These are phyloP conservation scores for Talaromyces rugulosus DNA, from an alignment of 2,329 filamentous ascomycete genomes.

Conservation along the genomic window DNA sequence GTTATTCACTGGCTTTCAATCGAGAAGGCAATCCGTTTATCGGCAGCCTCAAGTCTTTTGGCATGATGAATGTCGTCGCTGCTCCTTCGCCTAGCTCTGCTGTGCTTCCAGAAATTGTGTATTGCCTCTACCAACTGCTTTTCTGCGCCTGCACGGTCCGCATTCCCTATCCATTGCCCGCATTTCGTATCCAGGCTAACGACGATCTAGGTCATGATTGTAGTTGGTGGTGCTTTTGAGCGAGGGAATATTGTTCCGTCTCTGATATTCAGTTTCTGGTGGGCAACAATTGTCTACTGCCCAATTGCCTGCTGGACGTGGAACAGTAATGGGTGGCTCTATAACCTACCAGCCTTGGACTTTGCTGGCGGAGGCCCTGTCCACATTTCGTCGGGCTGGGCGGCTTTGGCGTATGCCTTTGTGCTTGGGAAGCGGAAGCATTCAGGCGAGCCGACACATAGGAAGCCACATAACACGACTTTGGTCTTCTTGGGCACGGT, in stretches of 20 bases:
- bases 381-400: conserved; percentile 68
- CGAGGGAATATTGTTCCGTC: conserved; percentile 61
- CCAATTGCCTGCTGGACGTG: conserved; percentile 74
- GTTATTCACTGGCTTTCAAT: conserved; percentile 60
- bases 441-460: conserved; percentile 49
- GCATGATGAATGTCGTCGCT: conserved; percentile 56
- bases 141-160: conserved; percentile 50
- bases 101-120: conserved; percentile 60
- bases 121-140: conserved; percentile 62
- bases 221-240: conserved; percentile 61
- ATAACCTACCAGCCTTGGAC: conserved; percentile 64
- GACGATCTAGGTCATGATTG: conserved; percentile 54
- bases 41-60: conserved; percentile 59
- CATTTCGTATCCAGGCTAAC: conserved; percentile 25
- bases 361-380: conserved; percentile 73
- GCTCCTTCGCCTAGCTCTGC: conserved; percentile 57
- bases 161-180: not conserved
- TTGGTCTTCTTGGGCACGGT: conserved; percentile 66
- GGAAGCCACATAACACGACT: conserved; percentile 65
- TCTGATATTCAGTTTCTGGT: conserved; percentile 67
- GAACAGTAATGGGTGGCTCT: conserved; percentile 70
- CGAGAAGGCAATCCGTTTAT: conserved; percentile 59
- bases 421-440: conserved; percentile 67
- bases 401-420: conserved; percentile 67
- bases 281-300: conserved; percentile 68